These are phyloP conservation scores for Cocos nucifera DNA, from an alignment of 176 grass and related monocot species.

Conservation along the genomic window DNA sequence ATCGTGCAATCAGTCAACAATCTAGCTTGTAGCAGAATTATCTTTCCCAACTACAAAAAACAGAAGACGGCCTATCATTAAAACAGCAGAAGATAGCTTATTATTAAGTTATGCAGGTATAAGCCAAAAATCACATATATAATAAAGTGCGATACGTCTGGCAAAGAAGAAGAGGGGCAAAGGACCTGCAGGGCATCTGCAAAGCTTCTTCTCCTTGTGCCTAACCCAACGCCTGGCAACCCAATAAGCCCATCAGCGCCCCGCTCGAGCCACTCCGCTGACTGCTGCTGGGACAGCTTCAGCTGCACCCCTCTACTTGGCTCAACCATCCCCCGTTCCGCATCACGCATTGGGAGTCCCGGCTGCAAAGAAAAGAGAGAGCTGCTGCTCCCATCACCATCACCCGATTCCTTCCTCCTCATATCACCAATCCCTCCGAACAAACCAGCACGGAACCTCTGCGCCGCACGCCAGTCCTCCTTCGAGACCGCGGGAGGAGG, in stretches of 20 bases:
- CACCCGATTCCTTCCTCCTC: neutral
- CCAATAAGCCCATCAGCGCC: conserved; percentile 9
- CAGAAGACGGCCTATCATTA: too few species aligned
- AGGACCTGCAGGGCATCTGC: conserved; percentile 9
- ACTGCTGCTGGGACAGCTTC: neutral
- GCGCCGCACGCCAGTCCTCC: conserved; percentile 16
- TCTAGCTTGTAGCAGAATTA: too few species aligned
- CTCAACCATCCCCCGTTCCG: neutral
- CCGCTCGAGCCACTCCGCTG: conserved; percentile 2
- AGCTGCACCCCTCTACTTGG: neutral
- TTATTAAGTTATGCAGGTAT: too few species aligned
- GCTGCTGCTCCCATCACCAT: neutral
- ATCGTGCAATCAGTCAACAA: too few species aligned
- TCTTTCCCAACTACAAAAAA: too few species aligned
- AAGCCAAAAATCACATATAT: too few species aligned
- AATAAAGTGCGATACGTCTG: neutral
- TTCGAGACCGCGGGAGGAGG: conserved; percentile 14
- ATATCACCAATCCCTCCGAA: conserved; percentile 4
- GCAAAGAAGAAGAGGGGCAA: neutral
- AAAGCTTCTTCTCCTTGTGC: conserved; percentile 9
- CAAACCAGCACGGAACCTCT: neutral
- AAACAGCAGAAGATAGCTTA: too few species aligned
- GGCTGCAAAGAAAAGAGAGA: conserved; percentile 6
- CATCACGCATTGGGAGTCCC: neutral
- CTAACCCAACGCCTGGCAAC: conserved; percentile 3